Evolutionary conservation across 331 rosid genomes (phyloP).

Genomic region (Stylosanthes scabra): DNA sequence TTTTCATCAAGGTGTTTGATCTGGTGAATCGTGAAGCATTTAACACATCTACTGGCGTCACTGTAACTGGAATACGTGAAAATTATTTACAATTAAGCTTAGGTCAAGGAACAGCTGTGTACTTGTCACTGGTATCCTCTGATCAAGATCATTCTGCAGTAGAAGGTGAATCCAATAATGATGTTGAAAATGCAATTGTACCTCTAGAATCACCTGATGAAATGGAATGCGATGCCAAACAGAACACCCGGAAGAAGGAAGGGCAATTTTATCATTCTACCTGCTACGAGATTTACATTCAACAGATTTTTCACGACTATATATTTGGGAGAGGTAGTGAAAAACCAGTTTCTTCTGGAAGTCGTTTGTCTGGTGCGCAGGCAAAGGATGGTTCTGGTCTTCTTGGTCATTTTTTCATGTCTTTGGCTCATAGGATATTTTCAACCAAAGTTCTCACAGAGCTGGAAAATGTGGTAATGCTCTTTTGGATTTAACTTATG

Average conservation of each 20-base stretch:
- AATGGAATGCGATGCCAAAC: constrained; percentile 60
- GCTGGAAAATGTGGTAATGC: constrained; percentile 85
- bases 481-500: constrained; percentile 31
- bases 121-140: constrained; percentile 70
- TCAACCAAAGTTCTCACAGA: constrained; percentile 77
- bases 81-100: constrained; percentile 83
- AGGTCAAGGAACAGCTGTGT: constrained; percentile 78
- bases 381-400: constrained; percentile 79
- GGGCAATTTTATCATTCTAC: constrained; percentile 58
- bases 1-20: constrained; percentile 82
- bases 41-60: constrained; percentile 68
- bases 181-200: constrained; percentile 60
- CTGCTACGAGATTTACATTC: constrained; percentile 85
- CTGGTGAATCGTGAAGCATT: constrained; percentile 92
- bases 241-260: constrained; percentile 52
- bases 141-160: constrained; percentile 54
- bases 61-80: constrained; percentile 89
- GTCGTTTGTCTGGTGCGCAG: constrained; percentile 52
- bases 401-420: constrained; percentile 89
- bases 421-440: constrained; percentile 84
- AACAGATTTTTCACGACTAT: constrained; percentile 81
- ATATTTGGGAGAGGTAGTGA: constrained; percentile 70
- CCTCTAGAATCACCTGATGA: constrained; percentile 87
- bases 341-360: constrained; percentile 51
- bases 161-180: constrained; percentile 51